Evolutionary conservation across 495 filamentous ascomycete species (phyloP), one percentile per base, ranked within the genome.

Genomic region (Penicillium crystallinum): DNA sequence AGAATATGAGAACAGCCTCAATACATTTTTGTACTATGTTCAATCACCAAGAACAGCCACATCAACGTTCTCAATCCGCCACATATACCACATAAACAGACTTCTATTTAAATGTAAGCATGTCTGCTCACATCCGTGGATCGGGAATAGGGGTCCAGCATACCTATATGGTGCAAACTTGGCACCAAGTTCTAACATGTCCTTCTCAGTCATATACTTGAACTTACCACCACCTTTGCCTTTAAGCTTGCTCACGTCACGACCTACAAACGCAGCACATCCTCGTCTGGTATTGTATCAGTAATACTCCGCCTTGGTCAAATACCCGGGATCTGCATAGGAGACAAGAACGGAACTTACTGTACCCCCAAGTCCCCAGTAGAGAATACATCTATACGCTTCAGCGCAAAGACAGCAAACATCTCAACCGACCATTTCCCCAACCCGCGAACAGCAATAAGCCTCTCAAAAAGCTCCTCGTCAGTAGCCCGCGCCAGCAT

Each of bases 381-480:
- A 6, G 87, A 90, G 61, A 98, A 96, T 22, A 98, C 86, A 75
- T 97, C 92, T 77, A 88, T 85, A 21, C 95, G 77, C 78, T 96
- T 96, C 38, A 97, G 71, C 10, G 80, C 86, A 68, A 97, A 97
- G 63, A 86, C 87, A 53, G 90, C 86, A 72, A 98, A 98, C 92
- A 97, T 97, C 76, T 96, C 91, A 18, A 92, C 93, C 46, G 85
- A 90, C 93, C 95, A 97, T 54, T 72, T 76, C 2, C 93, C 93
- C 44, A 98, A 68, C 4, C 93, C 93, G 30, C 91, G 76, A 29
- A 98, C 90, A 17, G 88, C 87, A n/a, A 81, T 87, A 53, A 98
- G 70, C 61, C 78, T 85, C 70, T 87, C 79, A 29, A 97, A 64
- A 11, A 98, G 72, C 58, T 96, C 91, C 44, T 95, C 91, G 70